A percentile compares a stretch with the other conserved stretches of the same genome.
phyloP scores from a whole-genome alignment of 2,329 filamentous ascomycete genomes.

The Drechslerella dactyloides region DNA sequence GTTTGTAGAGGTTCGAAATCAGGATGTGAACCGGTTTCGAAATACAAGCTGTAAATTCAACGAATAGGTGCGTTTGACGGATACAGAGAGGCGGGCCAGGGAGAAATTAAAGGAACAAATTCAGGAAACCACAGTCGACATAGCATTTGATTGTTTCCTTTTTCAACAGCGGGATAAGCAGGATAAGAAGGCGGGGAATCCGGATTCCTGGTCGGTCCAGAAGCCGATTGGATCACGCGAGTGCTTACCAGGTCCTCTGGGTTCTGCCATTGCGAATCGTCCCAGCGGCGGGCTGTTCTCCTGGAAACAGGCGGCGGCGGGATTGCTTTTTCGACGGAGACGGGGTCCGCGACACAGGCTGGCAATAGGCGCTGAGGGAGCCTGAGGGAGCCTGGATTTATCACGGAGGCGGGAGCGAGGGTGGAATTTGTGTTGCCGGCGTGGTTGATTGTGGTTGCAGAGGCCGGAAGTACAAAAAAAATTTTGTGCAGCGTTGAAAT shows the following conservation, averaged over 20 bases:
- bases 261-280: constrained; percentile 39
- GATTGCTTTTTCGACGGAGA: constrained; percentile 7
- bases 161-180: too few relatives aligned
- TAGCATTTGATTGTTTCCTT: too few relatives aligned
- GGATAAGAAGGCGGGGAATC: neutral
- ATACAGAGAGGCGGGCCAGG: too few relatives aligned
- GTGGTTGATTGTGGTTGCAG: constrained; percentile 31
- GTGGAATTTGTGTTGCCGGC: constrained; percentile 37
- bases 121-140: too few relatives aligned
- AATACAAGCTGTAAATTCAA: neutral
- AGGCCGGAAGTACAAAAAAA: constrained; percentile 9
- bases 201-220: neutral
- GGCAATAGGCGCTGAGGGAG: neutral
- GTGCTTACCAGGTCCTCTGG: constrained; percentile 35
- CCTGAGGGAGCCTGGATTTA: neutral
- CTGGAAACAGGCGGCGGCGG: constrained; percentile 28
- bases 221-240: constrained; percentile 9
- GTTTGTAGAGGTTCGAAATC: neutral
- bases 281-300: constrained; percentile 27
- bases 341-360: neutral
- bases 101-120: too few relatives aligned
- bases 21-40: neutral
- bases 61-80: too few relatives aligned
- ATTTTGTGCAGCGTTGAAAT: constrained; percentile 23
- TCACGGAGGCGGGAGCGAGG: constrained; percentile 11